These are phyloP conservation scores for Apophysomyces ossiformis DNA, from an alignment of 371 early-diverging fungal species.

Conservation along the genomic window DNA sequence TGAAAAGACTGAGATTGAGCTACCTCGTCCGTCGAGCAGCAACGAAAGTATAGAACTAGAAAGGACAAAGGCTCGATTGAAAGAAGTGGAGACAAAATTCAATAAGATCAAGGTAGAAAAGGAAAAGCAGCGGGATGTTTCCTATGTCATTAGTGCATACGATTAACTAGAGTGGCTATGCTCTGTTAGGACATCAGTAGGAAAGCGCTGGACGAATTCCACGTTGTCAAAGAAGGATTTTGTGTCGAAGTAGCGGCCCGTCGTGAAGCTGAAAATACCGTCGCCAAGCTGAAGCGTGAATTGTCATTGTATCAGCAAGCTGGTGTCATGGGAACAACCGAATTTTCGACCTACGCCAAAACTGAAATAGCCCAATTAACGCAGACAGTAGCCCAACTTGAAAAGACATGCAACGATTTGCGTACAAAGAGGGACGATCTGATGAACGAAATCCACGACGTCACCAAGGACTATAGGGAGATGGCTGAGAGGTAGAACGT, in stretches of 20 bases:
- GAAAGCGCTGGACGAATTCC: conserved; percentile 54
- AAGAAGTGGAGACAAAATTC: conserved; percentile 46
- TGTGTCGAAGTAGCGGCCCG: conserved; percentile 42
- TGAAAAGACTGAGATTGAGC: not conserved
- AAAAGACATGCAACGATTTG: conserved; percentile 34
- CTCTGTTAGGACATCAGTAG: conserved; percentile 43
- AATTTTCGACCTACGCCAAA: conserved; percentile 23
- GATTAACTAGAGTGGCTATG: not conserved
- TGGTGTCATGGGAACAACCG: conserved; percentile 20
- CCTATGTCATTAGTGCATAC: too few relatives aligned
- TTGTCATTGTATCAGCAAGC: conserved; percentile 45
- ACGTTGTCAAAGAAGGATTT: conserved; percentile 49
- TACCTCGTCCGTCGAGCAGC: not conserved
- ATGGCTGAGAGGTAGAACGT: not conserved
- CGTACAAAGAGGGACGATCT: conserved; percentile 32
- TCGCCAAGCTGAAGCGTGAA: conserved; percentile 37
- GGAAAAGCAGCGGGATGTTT: too few relatives aligned
- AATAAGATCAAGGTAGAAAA: conserved; percentile 45
- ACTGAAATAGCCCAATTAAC: conserved; percentile 36
- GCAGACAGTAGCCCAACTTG: conserved; percentile 19
- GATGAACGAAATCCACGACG: conserved; percentile 24
- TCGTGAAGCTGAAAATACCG: conserved; percentile 37
- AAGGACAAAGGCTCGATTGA: conserved; percentile 33
- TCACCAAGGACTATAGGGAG: conserved; percentile 23
- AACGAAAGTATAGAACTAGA: conserved; percentile 21